Evolutionary conservation across 306 rosid species (phyloP).

Genomic region (Cucumis melo): DNA sequence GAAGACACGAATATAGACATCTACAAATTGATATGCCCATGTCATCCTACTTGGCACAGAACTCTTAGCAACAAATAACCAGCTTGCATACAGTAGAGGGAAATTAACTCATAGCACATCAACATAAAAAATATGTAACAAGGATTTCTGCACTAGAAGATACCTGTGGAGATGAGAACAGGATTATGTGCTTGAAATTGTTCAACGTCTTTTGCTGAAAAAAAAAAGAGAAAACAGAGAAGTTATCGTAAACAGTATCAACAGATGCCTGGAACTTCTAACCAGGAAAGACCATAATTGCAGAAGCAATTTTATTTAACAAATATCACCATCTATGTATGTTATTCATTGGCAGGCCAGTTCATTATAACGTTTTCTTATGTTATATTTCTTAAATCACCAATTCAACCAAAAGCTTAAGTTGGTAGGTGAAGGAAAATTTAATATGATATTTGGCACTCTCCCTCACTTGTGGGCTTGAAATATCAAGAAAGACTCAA

Average conservation of each 20-base stretch:
- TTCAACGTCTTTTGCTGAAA: slow-evolving; percentile 80
- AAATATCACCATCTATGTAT: background rate
- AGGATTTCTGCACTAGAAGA: slow-evolving; percentile 1
- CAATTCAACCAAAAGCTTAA: too few relatives aligned
- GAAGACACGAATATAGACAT: background rate
- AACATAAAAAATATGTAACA: background rate
- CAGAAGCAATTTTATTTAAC: background rate
- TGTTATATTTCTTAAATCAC: background rate
- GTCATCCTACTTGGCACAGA: background rate
- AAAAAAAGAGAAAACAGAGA: slow-evolving; percentile 9
- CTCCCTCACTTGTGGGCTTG: too few relatives aligned
- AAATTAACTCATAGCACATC: background rate
- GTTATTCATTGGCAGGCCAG: background rate
- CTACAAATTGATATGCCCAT: background rate
- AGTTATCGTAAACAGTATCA: background rate
- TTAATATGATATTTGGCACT: too few relatives aligned
- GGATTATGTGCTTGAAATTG: slow-evolving; percentile 63
- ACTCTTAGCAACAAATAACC: background rate
- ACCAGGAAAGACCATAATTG: background rate
- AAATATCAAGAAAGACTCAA: too few relatives aligned
- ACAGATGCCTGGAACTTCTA: background rate
- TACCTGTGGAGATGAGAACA: slow-evolving; percentile 96
- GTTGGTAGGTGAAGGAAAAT: too few relatives aligned
- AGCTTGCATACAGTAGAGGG: background rate
- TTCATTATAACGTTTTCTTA: background rate